phyloP scores from a whole-genome alignment of 768 basidiomycete genomes.

The Lyophyllum decastes region DNA sequence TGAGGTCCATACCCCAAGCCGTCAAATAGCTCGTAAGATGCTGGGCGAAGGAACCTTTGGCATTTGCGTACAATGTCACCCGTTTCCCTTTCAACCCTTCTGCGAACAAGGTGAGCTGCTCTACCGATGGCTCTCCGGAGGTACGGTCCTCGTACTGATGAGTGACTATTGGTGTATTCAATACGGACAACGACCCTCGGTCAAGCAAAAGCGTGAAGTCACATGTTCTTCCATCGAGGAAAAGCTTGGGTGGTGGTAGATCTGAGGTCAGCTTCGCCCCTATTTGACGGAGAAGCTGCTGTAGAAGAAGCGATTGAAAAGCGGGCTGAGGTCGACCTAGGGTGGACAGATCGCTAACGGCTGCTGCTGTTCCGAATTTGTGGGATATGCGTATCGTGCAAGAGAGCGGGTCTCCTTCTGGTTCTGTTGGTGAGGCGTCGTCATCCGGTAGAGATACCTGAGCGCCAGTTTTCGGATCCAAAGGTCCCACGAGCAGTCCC shows the following conservation, averaged over 20 bases:
- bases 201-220: conserved; percentile 68
- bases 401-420: conserved; percentile 37
- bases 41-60: conserved; percentile 87
- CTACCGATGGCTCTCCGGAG: conserved; percentile 74
- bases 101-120: conserved; percentile 77
- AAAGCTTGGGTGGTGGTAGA: conserved; percentile 42
- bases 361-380: conserved; percentile 33
- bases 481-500: conserved; percentile 60
- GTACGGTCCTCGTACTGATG: conserved; percentile 51
- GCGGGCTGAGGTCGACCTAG: conserved; percentile 42
- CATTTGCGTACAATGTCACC: conserved; percentile 81
- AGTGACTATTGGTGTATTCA: conserved; percentile 41
- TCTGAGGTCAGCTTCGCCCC: conserved; percentile 50
- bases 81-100: conserved; percentile 82
- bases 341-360: conserved; percentile 22
- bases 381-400: conserved; percentile 53
- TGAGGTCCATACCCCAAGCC: conserved; percentile 94
- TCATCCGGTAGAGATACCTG: conserved; percentile 18
- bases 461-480: conserved; percentile 7
- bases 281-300: conserved; percentile 60
- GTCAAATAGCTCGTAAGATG: conserved; percentile 92
- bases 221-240: conserved; percentile 55
- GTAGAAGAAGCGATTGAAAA: conserved; percentile 54
- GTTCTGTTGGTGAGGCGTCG: conserved; percentile 21
- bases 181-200: conserved; percentile 50